phyloP scores from a whole-genome alignment of 306 rosid species.

The Rubus idaeus region DNA sequence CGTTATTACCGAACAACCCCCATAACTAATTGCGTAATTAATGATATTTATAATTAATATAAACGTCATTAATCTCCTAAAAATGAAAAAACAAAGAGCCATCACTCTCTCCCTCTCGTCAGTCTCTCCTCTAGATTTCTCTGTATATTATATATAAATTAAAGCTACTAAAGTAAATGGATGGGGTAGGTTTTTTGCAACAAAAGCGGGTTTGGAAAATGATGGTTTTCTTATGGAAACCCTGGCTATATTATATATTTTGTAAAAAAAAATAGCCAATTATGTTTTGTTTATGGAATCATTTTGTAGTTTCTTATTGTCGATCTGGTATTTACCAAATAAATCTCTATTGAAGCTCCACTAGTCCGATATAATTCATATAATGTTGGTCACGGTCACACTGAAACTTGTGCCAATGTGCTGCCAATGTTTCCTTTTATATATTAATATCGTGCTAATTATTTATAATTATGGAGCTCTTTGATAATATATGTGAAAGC shows the following conservation, averaged over 20 bases:
- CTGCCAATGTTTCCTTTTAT: not conserved
- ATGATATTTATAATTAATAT: slow-evolving; percentile 11
- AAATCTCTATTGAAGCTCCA: not conserved
- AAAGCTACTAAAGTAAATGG: slow-evolving; percentile 38
- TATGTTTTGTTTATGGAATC: slow-evolving; percentile 28
- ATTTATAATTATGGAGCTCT: not conserved
- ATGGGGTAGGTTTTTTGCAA: slow-evolving; percentile 31
- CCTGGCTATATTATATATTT: slow-evolving; percentile 26
- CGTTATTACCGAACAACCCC: slow-evolving; percentile 41
- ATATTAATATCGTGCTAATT: not conserved
- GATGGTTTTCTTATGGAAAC: slow-evolving; percentile 29
- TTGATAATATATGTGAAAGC: not conserved
- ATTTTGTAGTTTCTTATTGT: slow-evolving; percentile 9
- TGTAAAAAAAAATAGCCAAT: slow-evolving; percentile 33
- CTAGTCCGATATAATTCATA: not conserved
- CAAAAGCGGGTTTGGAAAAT: slow-evolving; percentile 45
- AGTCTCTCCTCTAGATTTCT: not conserved
- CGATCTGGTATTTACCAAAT: not conserved
- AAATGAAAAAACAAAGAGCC: slow-evolving; percentile 16
- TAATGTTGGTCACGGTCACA: not conserved
- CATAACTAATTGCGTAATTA: slow-evolving; percentile 37
- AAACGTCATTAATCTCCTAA: slow-evolving; percentile 27
- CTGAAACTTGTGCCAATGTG: slow-evolving; percentile 17
- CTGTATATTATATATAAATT: slow-evolving; percentile 13
- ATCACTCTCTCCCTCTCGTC: slow-evolving; percentile 15